Base-by-base conservation (phyloP, 2,329 filamentous ascomycete genomes). In the Exophiala aquamarina region DNA sequence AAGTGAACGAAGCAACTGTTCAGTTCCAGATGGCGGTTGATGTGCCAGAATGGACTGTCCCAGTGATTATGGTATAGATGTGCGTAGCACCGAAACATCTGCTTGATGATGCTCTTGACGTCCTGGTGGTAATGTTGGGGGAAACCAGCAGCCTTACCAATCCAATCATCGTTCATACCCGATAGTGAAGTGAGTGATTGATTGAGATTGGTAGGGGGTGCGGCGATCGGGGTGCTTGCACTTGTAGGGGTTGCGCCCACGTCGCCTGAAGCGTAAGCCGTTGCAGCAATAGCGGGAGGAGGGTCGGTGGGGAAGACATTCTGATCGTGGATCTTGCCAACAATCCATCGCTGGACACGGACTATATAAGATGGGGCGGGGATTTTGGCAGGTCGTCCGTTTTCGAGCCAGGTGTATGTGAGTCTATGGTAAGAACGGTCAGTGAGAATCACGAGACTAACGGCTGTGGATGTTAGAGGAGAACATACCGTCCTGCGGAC, bases 1-100 rank as follows among this genome's bases (percentile, higher is more conserved):
- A 92, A 93, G 71, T 92, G 87, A 36, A 86, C 87, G 67, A 93
- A 93, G 69, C 87, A 90, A 67, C 86, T 90, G 75, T 93, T 93
- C 52, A 92, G 77, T 60, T 89, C 85, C 66, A 90, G 67, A 45
- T 73, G 70, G 48, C 71, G 70, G 71, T 87, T 89, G 56, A 92
- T 77, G 66, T 91, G 85, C 70, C 89, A 92, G 69, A 90, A 89
- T 4, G 86, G 87, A 58, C 89, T 86, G 51, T 84, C 74, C 69
- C 89, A 98, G 70, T 98, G 93, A 47, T 91, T 89, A 80, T 95
- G 96, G 76, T 98, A 98, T 52, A 98, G 83, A 70, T 98, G 93
- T 38, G 93, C 86, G 65, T 98, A 98, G 59, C 96, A 92, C 50
- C 93, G 87, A 77, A 98, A 97, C 86, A 98, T 97, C 71, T 96